phyloP scores from a whole-genome alignment of 2,329 filamentous ascomycete genomes.

The Colletotrichum coccodes region DNA sequence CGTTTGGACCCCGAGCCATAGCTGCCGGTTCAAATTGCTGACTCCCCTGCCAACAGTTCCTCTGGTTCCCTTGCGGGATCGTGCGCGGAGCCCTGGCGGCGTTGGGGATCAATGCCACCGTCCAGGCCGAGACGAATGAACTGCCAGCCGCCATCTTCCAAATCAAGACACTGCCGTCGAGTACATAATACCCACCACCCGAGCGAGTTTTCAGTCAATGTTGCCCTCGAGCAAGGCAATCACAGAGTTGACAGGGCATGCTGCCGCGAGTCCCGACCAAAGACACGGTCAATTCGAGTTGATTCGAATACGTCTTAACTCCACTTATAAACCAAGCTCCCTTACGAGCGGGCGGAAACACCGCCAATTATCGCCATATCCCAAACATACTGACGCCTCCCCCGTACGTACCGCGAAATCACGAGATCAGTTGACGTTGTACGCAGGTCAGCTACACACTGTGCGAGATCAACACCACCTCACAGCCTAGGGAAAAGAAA shows the following conservation, averaged over 20 bases:
- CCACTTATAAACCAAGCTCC: conserved; percentile 13
- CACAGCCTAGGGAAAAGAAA: conserved; percentile 42
- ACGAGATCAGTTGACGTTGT: conserved; percentile 8
- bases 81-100: conserved; percentile 93
- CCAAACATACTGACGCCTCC: conserved; percentile 18
- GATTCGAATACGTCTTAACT: conserved; percentile 11
- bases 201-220: not conserved
- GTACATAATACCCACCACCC: conserved; percentile 60
- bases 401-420: conserved; percentile 6
- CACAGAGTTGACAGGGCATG: not conserved
- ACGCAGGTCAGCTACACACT: conserved; percentile 16
- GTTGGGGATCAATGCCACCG: conserved; percentile 88
- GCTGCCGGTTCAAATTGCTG: not conserved
- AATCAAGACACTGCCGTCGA: conserved; percentile 83
- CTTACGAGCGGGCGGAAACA: not conserved
- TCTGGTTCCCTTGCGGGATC: conserved; percentile 95
- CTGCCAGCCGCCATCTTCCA: conserved; percentile 93
- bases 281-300: conserved; percentile 8
- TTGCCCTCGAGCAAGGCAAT: not conserved
- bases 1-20: conserved; percentile 42
- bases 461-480: conserved; percentile 22
- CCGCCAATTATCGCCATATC: conserved; percentile 6
- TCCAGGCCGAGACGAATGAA: conserved; percentile 89
- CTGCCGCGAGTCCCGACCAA: not conserved
- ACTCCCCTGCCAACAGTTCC: conserved; percentile 66